These are phyloP conservation scores for Eustoma russellianum DNA, from an alignment of 257 asterid genomes.

Conservation along the genomic window DNA sequence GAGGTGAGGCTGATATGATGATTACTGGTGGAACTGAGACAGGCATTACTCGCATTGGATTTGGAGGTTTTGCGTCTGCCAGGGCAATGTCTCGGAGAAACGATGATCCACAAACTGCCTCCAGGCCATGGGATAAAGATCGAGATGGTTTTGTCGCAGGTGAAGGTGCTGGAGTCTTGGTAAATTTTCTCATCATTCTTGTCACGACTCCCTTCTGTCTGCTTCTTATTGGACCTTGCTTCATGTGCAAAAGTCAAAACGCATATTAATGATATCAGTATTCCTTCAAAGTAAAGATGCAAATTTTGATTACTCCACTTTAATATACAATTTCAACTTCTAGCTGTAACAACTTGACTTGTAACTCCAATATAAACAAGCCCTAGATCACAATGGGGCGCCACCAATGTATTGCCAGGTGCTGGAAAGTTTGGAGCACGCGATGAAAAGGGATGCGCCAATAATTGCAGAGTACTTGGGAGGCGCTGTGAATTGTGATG, in stretches of 20 bases:
- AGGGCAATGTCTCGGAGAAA: slow-evolving; percentile 87
- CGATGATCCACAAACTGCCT: slow-evolving; percentile 72
- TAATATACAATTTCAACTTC: too few relatives aligned
- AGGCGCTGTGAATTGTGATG: slow-evolving; percentile 87
- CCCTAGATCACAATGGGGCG: too few relatives aligned
- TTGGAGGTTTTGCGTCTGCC: slow-evolving; percentile 89
- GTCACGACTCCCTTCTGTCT: neutral
- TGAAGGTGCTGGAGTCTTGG: slow-evolving; percentile 87
- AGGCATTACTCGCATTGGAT: slow-evolving; percentile 72
- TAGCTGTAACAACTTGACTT: too few relatives aligned
- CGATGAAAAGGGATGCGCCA: slow-evolving; percentile 76
- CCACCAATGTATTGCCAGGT: slow-evolving; percentile 58
- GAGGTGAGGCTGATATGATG: slow-evolving; percentile 89
- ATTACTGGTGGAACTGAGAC: slow-evolving; percentile 87
- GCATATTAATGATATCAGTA: too few relatives aligned
- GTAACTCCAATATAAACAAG: too few relatives aligned
- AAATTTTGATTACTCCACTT: too few relatives aligned
- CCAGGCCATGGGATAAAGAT: slow-evolving; percentile 79
- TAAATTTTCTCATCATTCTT: slow-evolving; percentile 16
- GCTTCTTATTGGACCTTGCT: too few relatives aligned
- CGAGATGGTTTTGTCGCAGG: slow-evolving; percentile 89
- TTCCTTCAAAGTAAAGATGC: neutral
- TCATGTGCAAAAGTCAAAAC: too few relatives aligned
- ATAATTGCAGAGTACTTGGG: slow-evolving; percentile 86
- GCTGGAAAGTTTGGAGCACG: slow-evolving; percentile 88